Evolutionary conservation across 2,329 filamentous ascomycete species (phyloP), one percentile per base, ranked within the genome.

Genomic region (Talaromyces marneffei): DNA sequence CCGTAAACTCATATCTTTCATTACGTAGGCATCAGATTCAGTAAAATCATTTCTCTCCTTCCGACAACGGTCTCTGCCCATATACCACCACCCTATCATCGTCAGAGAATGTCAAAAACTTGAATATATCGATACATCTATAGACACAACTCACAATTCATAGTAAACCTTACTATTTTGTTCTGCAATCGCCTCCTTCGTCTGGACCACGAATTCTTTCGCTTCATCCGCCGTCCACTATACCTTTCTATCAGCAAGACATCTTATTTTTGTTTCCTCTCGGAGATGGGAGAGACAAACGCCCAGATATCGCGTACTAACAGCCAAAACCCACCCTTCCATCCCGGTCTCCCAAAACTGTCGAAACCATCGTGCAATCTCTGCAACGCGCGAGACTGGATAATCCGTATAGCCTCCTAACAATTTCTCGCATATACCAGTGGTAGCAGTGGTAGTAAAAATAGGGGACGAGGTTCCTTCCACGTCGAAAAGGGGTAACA

Each of bases 201-300:
- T 68, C 12, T 65, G 52, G 9, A 25, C 60, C n/a, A 67, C 62
- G 29, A 65, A 69, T 20, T 62, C 39, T 33, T 69, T 69, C 18
- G 72, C 71, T 61, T 70, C 57, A 18, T 71, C 66, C 5, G 63
- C 59, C 10, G 68, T 66, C 69, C 69, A 72, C 71, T 72, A 58
- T 37, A 18, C 25, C n/a, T 5, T 16, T 52, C 29, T 7, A 14
- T 33, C 9, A 50, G 46, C 27, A 18, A 29, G 7, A 4, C 42
- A 16, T 46, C 20, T 6, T 20, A 25, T 14, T 14, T 20, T 8
- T n/a, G n/a, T 18, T 2, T 16, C n/a, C 16, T 6, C n/a, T n/a
- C n/a, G n/a, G n/a, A 35, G n/a, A 37, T 12, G 23, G 12, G 12
- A 23, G 4, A 37, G 20, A 63, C 62, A 66, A 62, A 65, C 70